Evolutionary conservation across 371 early-diverging fungal genomes (phyloP).

Genomic region (Mortierella sp.): DNA sequence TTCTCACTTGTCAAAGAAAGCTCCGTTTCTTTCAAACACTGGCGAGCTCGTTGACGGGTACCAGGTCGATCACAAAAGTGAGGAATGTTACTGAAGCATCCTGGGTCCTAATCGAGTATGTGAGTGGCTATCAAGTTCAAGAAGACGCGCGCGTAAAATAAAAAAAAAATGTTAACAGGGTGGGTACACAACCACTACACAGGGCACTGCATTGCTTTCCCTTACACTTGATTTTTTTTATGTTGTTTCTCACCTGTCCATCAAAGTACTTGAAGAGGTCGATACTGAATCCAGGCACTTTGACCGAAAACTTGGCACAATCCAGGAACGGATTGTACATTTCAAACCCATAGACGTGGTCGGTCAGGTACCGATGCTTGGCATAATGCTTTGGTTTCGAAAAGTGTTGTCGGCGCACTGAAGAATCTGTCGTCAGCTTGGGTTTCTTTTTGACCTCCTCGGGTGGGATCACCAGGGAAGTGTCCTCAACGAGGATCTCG

Average conservation of each 20-base stretch:
- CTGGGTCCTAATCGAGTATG: slow-evolving; percentile 20
- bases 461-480: background rate
- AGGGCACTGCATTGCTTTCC: too few relatives aligned
- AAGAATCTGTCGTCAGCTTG: slow-evolving; percentile 2
- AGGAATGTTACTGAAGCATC: slow-evolving; percentile 25
- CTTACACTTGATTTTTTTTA: too few relatives aligned
- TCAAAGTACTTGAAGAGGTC: slow-evolving; percentile 68
- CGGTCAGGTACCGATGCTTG: slow-evolving; percentile 50
- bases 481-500: slow-evolving; percentile 56
- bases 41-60: slow-evolving; percentile 22
- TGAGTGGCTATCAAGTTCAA: slow-evolving; percentile 28
- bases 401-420: slow-evolving; percentile 21
- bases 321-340: slow-evolving; percentile 76
- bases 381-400: slow-evolving; percentile 41
- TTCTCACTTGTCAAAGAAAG: background rate
- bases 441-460: slow-evolving; percentile 23
- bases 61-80: slow-evolving; percentile 19
- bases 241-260: slow-evolving; percentile 64
- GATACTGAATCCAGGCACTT: slow-evolving; percentile 71
- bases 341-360: slow-evolving; percentile 71
- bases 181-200: background rate
- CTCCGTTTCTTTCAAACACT: background rate
- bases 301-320: slow-evolving; percentile 61
- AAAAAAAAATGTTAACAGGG: background rate
- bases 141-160: background rate